A percentile compares a stretch with the other conserved stretches of the same genome.
Evolutionary conservation across 176 grass and related monocot species (phyloP).

Genomic region (Oryza brachyantha): DNA sequence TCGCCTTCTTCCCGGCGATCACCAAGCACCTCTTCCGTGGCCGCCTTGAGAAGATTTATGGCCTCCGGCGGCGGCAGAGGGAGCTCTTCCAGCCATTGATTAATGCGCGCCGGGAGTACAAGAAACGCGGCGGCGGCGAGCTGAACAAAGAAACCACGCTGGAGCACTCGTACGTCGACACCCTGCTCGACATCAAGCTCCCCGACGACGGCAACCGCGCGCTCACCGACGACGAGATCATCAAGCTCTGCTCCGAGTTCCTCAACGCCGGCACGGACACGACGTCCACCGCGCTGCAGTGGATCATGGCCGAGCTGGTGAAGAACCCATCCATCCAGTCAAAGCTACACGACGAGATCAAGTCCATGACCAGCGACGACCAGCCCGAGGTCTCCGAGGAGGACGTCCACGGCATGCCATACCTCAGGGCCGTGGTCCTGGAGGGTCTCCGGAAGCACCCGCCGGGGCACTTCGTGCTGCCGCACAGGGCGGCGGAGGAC

Average conservation of each 20-base stretch:
- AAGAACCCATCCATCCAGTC: conserved; percentile 49
- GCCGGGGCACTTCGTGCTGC: conserved; percentile 52
- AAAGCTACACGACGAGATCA: conserved; percentile 49
- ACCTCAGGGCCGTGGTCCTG: conserved; percentile 61
- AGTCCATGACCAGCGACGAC: not conserved
- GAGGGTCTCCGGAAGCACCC: conserved; percentile 62
- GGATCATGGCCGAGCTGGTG: conserved; percentile 88
- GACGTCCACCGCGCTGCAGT: conserved; percentile 56
- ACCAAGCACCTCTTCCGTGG: conserved; percentile 40
- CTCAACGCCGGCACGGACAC: conserved; percentile 71
- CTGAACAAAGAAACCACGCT: conserved; percentile 9
- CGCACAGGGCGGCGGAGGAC: conserved; percentile 53
- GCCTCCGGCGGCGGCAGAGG: conserved; percentile 9
- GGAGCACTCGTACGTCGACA: conserved; percentile 64
- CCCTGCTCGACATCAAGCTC: conserved; percentile 61
- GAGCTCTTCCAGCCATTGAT: conserved; percentile 45
- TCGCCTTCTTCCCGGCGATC: conserved; percentile 38
- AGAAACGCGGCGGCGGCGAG: not conserved
- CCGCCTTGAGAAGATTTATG: conserved; percentile 3
- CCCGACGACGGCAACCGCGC: conserved; percentile 32
- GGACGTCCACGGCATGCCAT: conserved; percentile 49
- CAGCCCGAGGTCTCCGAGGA: conserved; percentile 47
- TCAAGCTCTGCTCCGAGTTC: conserved; percentile 55
- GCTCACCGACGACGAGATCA: conserved; percentile 50
- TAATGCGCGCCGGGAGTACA: conserved; percentile 41